Evolutionary conservation across 345 rosid genomes (phyloP), one percentile per base, ranked within the genome.

Genomic region (Rhodamnia argentea): DNA sequence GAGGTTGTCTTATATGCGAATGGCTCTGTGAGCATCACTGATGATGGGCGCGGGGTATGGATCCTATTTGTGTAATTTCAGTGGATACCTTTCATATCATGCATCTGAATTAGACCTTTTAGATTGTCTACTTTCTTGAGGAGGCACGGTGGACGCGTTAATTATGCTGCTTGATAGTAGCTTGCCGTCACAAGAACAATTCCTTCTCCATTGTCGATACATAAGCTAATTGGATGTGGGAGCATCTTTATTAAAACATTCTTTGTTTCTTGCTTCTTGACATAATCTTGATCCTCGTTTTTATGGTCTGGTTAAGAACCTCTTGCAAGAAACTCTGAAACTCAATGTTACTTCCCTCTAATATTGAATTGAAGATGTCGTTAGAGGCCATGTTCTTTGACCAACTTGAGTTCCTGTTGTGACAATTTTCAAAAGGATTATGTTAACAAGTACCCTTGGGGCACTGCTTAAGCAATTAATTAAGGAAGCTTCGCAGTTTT

Each of bases 11-110:
- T 98, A 20, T 93, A 90, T 88, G 86, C 91, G 12, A 98, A 98
- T 90, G 93, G 94, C 91, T 95, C 98, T 52, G 99, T 95, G 54
- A 93, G 98, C 91, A 92, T 96, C 83, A 87, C 93, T 87, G 99
- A 98, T 89, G 89, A 98, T 90, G 99, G 99, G 6, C 98, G 99
- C 42, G 99, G 99, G 95, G 99, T 96, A 95, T 90, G 94, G n/a
- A 78, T 52, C 59, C 9, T 87, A 37, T 87, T 82, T 55, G 75
- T 42, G 13, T 56, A 50, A 56, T 74, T 87, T 84, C 83, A 85
- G 26, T 44, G 12, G 53, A 24, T 44, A 57, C 47, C 47, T 70
- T 37, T 70, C 47, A 70, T 37, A 70, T 70, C 47, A 18, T 37
- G 47, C 81, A 37, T 37, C 81, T 20, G 47, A 37, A 37, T 37